Evolutionary conservation across 768 basidiomycete genomes (phyloP), one percentile per base, ranked within the genome.

Genomic region (Daedaleopsis nitida): DNA sequence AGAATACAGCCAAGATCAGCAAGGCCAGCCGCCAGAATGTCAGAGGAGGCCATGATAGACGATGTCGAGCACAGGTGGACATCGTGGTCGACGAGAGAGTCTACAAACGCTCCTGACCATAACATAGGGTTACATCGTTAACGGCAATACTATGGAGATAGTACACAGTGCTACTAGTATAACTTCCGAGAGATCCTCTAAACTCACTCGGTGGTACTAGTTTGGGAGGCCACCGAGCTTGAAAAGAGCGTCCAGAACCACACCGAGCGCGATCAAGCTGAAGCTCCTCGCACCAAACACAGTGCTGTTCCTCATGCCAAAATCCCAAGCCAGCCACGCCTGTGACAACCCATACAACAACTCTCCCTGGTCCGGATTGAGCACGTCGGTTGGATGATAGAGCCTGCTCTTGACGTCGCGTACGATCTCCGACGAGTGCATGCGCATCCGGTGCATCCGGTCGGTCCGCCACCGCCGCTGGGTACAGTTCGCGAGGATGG

Each of bases 321-420:
- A 82, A 35, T 76, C 73, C 90, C 89, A 93, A 10, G 84, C 86
- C 9, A 70, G 73, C 91, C 90, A 93, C 0, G 83, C 86, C 52
- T 75, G 72, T 52, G 75, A 72, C 34, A 93, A 74, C 2, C 68
- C 67, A 49, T 68, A 70, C 10, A 68, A 64, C 35, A 67, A 50
- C 50, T 65, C 62, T 13, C 69, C 69, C 32, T 56, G 53, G 6
- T 63, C 44, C 11, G 66, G 66, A 6, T 59, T 60, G 1, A 65
- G 52, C 9, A 45, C 42, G 57, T 62, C 59, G 14, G 17, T 43
- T 1, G 59, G 62, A 19, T 56, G 55, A 51, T 58, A 69, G 19
- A 81, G 70, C 50, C 77, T 75, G 45, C 64, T 66, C 63, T 80
- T 80, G 13, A 84, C 74, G 42, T 86, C 82, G 5, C 73, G 71